A percentile compares a stretch with the other conserved stretches of the same genome.
These are phyloP conservation scores for Stachybotrys echinatus DNA, from an alignment of 2,329 filamentous ascomycete species.

Conservation along the genomic window DNA sequence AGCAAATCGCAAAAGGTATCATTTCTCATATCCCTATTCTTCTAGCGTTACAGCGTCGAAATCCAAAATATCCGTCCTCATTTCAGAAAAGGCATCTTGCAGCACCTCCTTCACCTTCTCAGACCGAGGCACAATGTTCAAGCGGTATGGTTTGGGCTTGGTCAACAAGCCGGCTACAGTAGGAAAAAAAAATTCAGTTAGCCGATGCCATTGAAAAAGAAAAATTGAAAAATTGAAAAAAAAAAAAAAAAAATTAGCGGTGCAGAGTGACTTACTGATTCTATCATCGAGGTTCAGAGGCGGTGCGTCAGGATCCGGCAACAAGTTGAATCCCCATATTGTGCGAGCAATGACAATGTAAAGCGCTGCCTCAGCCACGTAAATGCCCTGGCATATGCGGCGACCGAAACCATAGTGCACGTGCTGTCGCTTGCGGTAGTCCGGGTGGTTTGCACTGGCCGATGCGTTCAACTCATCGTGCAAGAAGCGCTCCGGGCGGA, in stretches of 20 bases:
- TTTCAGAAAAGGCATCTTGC: background rate
- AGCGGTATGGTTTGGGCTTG: background rate
- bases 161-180: background rate
- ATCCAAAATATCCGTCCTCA: background rate
- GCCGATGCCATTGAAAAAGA: too few species aligned
- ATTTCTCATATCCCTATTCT: too few species aligned
- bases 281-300: background rate
- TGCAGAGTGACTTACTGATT: background rate
- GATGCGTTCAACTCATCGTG: constrained; percentile 18
- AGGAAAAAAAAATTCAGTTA: too few species aligned
- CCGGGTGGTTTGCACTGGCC: constrained; percentile 20
- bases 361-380: constrained; percentile 53
- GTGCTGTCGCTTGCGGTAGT: constrained; percentile 40
- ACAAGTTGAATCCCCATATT: constrained; percentile 52
- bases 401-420: constrained; percentile 55
- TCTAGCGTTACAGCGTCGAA: background rate
- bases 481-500: constrained; percentile 32
- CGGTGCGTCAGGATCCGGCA: background rate
- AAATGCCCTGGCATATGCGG: constrained; percentile 47
- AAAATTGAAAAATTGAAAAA: too few species aligned
- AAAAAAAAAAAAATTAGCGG: background rate
- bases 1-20: too few species aligned
- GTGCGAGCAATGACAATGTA: constrained; percentile 53
- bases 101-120: background rate
- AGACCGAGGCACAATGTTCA: background rate